Evolutionary conservation across 148 eudicot species (phyloP).

Genomic region (Rhododendron molle): DNA sequence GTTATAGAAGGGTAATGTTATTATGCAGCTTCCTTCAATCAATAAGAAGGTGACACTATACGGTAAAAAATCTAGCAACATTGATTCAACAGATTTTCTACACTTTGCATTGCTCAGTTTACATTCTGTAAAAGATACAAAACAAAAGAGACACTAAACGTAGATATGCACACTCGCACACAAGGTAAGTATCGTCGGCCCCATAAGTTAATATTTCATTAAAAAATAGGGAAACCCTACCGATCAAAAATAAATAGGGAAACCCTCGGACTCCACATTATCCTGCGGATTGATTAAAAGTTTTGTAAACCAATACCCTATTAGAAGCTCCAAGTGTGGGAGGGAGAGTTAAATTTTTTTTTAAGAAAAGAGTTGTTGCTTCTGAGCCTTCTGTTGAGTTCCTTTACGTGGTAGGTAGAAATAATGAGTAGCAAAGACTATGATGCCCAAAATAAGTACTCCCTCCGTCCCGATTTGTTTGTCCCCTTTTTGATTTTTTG

Average conservation of each 20-base stretch:
- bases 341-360: too few relatives aligned
- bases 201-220: not conserved
- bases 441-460: not conserved
- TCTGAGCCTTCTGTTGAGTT: too few relatives aligned
- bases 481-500: too few relatives aligned
- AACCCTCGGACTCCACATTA: not conserved
- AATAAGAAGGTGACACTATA: not conserved
- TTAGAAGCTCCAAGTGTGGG: too few relatives aligned
- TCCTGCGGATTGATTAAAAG: not conserved
- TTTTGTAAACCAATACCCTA: too few relatives aligned
- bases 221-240: too few relatives aligned
- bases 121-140: not conserved
- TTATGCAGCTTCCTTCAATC: not conserved
- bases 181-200: not conserved
- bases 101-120: not conserved
- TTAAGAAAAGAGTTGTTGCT: too few relatives aligned
- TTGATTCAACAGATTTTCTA: not conserved
- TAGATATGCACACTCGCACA: not conserved
- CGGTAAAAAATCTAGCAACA: not conserved
- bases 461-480: too few relatives aligned
- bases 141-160: not conserved
- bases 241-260: not conserved
- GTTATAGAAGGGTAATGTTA: not conserved
- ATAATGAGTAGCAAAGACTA: not conserved
- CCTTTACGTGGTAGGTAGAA: too few relatives aligned